Base-by-base conservation (phyloP, 208 protist species). In the Wallacemonas rigidus region DNA sequence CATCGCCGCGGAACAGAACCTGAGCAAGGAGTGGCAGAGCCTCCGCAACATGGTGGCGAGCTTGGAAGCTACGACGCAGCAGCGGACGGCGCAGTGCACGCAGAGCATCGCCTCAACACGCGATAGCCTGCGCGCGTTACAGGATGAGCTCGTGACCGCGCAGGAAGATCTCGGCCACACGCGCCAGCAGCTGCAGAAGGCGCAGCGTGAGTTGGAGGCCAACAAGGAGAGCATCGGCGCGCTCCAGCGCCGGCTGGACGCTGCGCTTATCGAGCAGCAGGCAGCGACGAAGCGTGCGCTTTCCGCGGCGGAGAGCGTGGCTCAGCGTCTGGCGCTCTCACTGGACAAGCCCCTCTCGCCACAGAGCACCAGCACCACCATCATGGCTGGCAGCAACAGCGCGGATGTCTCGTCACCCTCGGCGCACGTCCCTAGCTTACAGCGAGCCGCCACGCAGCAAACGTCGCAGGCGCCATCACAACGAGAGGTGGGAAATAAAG, bases 111-210 rank as follows among this genome's bases (percentile, higher is more conserved):
- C 3, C n/a, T 7, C 38, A 3, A 26, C 40, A n/a, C 38, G n/a
- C 40, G 40, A 45, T 7, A 50, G 5, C 41, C 8, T 65, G 38
- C 41, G 43, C 38, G 15, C 48, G 5, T 3, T 75, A 9, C 72
- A 85, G 48, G 73, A 80, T 35, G 70, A 76, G 56, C 61, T 60
- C 8, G 51, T 41, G 2, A 67, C 71, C 2, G 54, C 79, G 51
- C 79, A 84, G 51, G 67, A 65, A 15, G 68, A 82, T 51, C 14
- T 87, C 35, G 70, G 76, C 47, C 54, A 80, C 38, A 54, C 72
- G 40, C 41, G 80, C 17, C 57, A 41, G 11, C 74, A 78, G 17
- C 70, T 69, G 47, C 55, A 69, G 35, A 11, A 69, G 36, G 14
- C 61, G 3, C 5, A 69, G 47, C 9, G 47, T 12, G 43, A 47